Evolutionary conservation across 2,329 filamentous ascomycete genomes (phyloP), one percentile per base, ranked within the genome.

Genomic region (Venturia asperata): DNA sequence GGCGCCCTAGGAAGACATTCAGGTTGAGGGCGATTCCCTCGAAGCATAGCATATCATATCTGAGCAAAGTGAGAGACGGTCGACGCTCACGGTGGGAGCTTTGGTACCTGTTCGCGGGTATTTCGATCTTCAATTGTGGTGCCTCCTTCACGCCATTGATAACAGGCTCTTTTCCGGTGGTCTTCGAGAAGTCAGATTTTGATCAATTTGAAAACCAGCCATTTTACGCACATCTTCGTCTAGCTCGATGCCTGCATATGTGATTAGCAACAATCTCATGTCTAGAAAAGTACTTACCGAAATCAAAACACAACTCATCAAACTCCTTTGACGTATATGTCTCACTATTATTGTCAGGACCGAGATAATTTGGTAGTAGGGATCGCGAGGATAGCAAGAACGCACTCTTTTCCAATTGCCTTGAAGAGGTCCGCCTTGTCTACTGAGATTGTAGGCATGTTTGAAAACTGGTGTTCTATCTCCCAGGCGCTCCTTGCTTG

Each of bases 261-360:
- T n/a, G 13, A 39, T 61, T 5, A 61, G 60, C 9, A n/a, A 58
- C 9, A 21, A 42, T 62, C 30, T 43, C 34, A 63, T 7, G 19
- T 13, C 11, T n/a, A 5, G 30, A 56, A 55, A 62, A 55, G 27
- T 63, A 65, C 77, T 69, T 76, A 80, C 92, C 92, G 75, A 96
- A 99, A 73, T 99, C 93, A 83, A 99, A 99, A 79, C 94, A 97
- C 71, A 99, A 83, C 74, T 96, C 90, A 77, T 99, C 94, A 74
- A 99, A 99, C 74, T 96, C 91, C 72, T 96, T 86, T 69, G 91
- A 94, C 65, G 93, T 96, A 78, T 90, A 93, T 70, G 89, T 92
- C 27, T 39, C 49, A 43, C 49, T 60, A 56, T 67, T 69, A 73
- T 65, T 72, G 71, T n/a, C 21, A 39, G 47, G 15, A 39, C 42